Evolutionary conservation across 805 yeast species (phyloP).

Genomic region (Candida endomychidarum): DNA sequence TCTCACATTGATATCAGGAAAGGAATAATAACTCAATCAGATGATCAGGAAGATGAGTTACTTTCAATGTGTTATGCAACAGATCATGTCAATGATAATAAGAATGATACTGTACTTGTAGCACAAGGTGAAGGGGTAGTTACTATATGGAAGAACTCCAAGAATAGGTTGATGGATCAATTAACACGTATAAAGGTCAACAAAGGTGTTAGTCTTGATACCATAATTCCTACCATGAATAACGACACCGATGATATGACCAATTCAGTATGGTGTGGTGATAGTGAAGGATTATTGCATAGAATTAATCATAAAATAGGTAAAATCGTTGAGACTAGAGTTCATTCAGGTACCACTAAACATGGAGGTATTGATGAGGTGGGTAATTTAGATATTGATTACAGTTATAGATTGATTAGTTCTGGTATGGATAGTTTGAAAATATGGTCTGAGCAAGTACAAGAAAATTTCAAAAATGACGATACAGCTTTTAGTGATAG

Average conservation of each 20-base stretch:
- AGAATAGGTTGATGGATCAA: constrained; percentile 74
- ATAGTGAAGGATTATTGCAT: constrained; percentile 70
- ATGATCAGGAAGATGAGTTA: constrained; percentile 94
- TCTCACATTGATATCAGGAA: constrained; percentile 78
- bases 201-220: constrained; percentile 72
- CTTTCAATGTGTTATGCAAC: constrained; percentile 65
- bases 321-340: constrained; percentile 60
- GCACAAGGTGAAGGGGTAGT: constrained; percentile 91
- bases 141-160: constrained; percentile 79
- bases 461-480: constrained; percentile 15
- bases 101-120: constrained; percentile 65
- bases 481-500: constrained; percentile 24
- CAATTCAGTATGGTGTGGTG: constrained; percentile 71
- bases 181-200: constrained; percentile 69
- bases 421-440: constrained; percentile 82
- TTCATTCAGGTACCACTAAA: constrained; percentile 51
- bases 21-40: constrained; percentile 64
- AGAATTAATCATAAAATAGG: constrained; percentile 67
- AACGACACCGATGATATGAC: constrained; percentile 45
- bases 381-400: constrained; percentile 72
- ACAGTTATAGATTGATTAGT: constrained; percentile 72
- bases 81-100: constrained; percentile 48
- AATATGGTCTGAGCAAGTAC: constrained; percentile 59
- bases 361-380: constrained; percentile 65
- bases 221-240: constrained; percentile 58